Percentiles rank a stretch among this genome's conserved stretches.
Evolutionary conservation across 352 stramenopile genomes (phyloP).

Genomic region (Elongisporangium anandrum): DNA sequence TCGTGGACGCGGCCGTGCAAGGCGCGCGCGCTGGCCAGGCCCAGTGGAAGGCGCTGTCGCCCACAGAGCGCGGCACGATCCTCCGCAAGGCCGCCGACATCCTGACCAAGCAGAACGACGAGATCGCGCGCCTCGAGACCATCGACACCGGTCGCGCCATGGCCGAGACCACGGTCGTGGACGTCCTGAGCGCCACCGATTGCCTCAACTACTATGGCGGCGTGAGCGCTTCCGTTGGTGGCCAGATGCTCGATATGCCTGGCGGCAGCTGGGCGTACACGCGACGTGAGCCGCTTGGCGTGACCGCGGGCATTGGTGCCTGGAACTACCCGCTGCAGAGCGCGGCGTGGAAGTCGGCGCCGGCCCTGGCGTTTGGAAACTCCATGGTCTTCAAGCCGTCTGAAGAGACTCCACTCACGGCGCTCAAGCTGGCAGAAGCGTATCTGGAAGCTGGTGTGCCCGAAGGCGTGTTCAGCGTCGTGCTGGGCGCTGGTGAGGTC

Average conservation of each 20-base stretch:
- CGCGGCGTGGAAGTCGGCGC: slow-evolving; percentile 75
- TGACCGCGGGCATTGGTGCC: slow-evolving; percentile 70
- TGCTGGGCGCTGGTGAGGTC: slow-evolving; percentile 57
- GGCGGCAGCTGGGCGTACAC: slow-evolving; percentile 77
- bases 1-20: slow-evolving; percentile 52
- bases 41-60: slow-evolving; percentile 60
- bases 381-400: slow-evolving; percentile 92
- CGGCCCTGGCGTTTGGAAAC: slow-evolving; percentile 84
- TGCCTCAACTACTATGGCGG: slow-evolving; percentile 80
- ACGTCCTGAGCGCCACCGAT: slow-evolving; percentile 67
- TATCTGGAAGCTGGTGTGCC: slow-evolving; percentile 71
- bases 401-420: slow-evolving; percentile 80
- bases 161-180: slow-evolving; percentile 63
- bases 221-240: slow-evolving; percentile 55
- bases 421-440: slow-evolving; percentile 57
- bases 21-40: slow-evolving; percentile 35
- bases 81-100: slow-evolving; percentile 61
- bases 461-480: slow-evolving; percentile 75
- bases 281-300: slow-evolving; percentile 59
- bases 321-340: slow-evolving; percentile 86
- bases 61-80: slow-evolving; percentile 55
- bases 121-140: slow-evolving; percentile 70
- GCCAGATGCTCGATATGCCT: slow-evolving; percentile 62
- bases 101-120: slow-evolving; percentile 48
- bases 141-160: slow-evolving; percentile 76